A percentile compares a stretch with the other conserved stretches of the same genome.
Evolutionary conservation across 108 stramenopile genomes (phyloP).

Genomic region (Cyclotella cryptica): DNA sequence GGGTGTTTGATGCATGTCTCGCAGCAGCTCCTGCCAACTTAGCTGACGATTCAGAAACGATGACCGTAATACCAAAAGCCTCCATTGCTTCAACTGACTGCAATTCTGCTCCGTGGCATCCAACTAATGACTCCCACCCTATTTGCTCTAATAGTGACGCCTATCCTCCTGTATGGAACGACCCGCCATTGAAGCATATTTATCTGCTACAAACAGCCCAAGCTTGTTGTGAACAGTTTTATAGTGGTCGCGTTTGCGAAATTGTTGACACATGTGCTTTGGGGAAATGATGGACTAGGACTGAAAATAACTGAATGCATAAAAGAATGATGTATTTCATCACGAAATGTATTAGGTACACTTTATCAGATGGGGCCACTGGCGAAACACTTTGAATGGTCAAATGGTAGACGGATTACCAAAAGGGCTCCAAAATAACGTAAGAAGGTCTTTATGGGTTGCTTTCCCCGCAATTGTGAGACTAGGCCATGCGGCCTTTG

Average conservation of each 20-base stretch:
- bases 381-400: too few relatives aligned
- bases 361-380: too few relatives aligned
- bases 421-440: too few relatives aligned
- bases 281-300: not conserved
- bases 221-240: not conserved
- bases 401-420: too few relatives aligned
- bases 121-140: not conserved
- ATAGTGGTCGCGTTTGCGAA: not conserved
- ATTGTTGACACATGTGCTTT: constrained; percentile 1
- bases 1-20: not conserved
- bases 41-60: not conserved
- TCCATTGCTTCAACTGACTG: not conserved
- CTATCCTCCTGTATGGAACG: not conserved
- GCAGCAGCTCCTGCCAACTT: not conserved
- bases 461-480: too few relatives aligned
- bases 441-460: too few relatives aligned
- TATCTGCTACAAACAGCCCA: not conserved
- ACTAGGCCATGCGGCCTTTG: too few relatives aligned
- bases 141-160: not conserved
- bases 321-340: too few relatives aligned
- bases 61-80: not conserved
- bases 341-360: too few relatives aligned
- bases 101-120: constrained; percentile 2
- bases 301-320: too few relatives aligned
- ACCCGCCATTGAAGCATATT: not conserved